Conservation (phyloP, 257 asterid species). For the Primulina eburnea region DNA sequence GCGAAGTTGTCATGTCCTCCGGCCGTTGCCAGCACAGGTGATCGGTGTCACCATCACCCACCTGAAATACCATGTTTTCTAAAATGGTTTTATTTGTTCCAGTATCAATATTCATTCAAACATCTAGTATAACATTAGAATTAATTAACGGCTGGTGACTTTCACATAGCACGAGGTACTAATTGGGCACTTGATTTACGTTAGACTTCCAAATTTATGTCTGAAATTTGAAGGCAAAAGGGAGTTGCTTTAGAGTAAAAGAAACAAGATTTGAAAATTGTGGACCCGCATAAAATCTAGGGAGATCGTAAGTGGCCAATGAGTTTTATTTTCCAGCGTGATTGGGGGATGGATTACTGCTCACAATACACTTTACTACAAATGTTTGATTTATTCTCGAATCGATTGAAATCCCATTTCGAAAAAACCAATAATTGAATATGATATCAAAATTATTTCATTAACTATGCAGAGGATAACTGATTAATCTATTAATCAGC, state of each 20-base stretch:
- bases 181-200: constrained; percentile 16
- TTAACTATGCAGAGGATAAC: no score
- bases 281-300: constrained; percentile 33
- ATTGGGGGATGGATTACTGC: constrained; percentile 29
- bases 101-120: no score
- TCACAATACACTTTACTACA: background rate
- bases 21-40: constrained; percentile 77
- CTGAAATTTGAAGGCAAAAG: constrained; percentile 25
- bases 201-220: background rate
- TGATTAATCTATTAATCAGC: background rate
- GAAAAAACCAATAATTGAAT: background rate
- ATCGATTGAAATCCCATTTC: background rate
- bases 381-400: background rate
- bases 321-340: constrained; percentile 35
- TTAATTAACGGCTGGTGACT: background rate
- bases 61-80: constrained; percentile 33
- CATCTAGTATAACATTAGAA: no score
- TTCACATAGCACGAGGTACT: constrained; percentile 30
- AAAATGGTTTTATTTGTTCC: no score
- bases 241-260: constrained; percentile 10
- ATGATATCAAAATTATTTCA: background rate
- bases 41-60: constrained; percentile 75
- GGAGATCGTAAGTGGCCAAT: constrained; percentile 9
- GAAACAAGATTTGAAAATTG: constrained; percentile 16
- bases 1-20: constrained; percentile 75